phyloP scores from a whole-genome alignment of 176 grass and related monocot species.

The Phoenix roebelenii region DNA sequence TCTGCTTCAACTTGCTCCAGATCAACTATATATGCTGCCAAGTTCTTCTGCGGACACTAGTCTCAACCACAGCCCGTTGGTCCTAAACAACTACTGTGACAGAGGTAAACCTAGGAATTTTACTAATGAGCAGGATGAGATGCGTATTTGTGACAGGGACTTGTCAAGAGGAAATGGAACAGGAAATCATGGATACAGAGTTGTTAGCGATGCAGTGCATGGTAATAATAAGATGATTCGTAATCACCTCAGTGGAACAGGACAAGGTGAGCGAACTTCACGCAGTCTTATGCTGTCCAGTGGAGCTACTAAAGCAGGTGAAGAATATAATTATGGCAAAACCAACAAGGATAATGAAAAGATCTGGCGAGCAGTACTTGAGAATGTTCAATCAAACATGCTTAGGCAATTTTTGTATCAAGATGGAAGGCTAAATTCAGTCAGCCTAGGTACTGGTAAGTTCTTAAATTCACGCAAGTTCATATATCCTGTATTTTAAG shows the following conservation, averaged over 20 bases:
- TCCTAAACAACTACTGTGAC: conserved; percentile 12
- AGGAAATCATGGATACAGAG: conserved; percentile 12
- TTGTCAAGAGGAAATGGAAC: conserved; percentile 19
- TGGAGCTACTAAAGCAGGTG: conserved; percentile 27
- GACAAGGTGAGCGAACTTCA: conserved; percentile 25
- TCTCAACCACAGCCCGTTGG: conserved; percentile 26
- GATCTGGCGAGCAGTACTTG: conserved; percentile 85
- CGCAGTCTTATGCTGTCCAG: conserved; percentile 22
- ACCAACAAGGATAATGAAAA: conserved; percentile 48
- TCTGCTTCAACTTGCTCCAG: conserved; percentile 94
- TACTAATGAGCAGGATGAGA: conserved; percentile 15
- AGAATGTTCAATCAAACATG: conserved; percentile 53
- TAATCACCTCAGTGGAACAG: conserved; percentile 22
- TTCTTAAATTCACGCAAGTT: neutral
- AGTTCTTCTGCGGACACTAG: conserved; percentile 57
- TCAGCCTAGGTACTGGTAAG: conserved; percentile 76
- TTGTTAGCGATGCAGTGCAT: conserved; percentile 17
- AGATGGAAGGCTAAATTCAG: conserved; percentile 61
- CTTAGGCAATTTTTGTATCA: conserved; percentile 68
- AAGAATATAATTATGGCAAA: conserved; percentile 26
- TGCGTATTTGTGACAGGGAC: conserved; percentile 17
- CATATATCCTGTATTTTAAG: no score
- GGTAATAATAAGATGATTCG: conserved; percentile 12
- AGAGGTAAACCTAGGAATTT: conserved; percentile 23
- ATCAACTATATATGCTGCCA: conserved; percentile 60